Conservation (phyloP, 495 filamentous ascomycete species). For the Sabuloglossum arenarium region DNA sequence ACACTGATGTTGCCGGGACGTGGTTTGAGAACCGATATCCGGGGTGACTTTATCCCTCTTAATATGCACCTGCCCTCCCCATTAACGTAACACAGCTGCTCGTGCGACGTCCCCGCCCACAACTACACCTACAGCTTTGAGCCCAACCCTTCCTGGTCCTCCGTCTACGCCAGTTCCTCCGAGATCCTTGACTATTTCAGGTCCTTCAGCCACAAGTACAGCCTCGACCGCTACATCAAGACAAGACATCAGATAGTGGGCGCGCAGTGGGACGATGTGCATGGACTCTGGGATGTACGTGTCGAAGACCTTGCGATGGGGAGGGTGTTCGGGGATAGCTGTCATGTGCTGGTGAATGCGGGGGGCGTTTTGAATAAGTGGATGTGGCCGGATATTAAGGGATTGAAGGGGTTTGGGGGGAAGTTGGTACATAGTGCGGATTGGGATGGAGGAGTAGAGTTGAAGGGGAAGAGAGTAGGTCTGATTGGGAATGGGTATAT, state of each 20-base stretch:
- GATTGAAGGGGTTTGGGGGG: conserved; percentile 27
- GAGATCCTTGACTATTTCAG: conserved; percentile 52
- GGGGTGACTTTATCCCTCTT: conserved; percentile 12
- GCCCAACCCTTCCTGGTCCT: conserved; percentile 43
- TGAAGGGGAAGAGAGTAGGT: conserved; percentile 33
- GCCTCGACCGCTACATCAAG: conserved; percentile 34
- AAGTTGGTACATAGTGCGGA: conserved; percentile 30
- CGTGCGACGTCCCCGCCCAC: conserved; percentile 48
- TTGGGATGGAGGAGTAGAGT: conserved; percentile 28
- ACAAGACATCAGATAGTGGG: conserved; percentile 27
- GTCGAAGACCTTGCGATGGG: conserved; percentile 11
- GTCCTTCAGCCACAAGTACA: conserved; percentile 33
- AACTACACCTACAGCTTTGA: conserved; percentile 46
- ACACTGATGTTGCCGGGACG: conserved; percentile 31
- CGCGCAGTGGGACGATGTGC: conserved; percentile 29
- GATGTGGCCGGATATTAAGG: conserved; percentile 29
- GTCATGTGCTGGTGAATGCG: conserved; percentile 41
- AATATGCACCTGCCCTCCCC: background rate
- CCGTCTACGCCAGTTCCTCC: conserved; percentile 38
- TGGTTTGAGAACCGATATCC: conserved; percentile 40
- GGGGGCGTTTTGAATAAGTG: conserved; percentile 33
- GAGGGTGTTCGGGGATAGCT: conserved; percentile 27
- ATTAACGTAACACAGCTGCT: background rate
- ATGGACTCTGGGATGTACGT: conserved; percentile 29
- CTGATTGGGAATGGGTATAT: conserved; percentile 34